Conservation (phyloP, 495 filamentous ascomycete species). For the Xylaria curta region DNA sequence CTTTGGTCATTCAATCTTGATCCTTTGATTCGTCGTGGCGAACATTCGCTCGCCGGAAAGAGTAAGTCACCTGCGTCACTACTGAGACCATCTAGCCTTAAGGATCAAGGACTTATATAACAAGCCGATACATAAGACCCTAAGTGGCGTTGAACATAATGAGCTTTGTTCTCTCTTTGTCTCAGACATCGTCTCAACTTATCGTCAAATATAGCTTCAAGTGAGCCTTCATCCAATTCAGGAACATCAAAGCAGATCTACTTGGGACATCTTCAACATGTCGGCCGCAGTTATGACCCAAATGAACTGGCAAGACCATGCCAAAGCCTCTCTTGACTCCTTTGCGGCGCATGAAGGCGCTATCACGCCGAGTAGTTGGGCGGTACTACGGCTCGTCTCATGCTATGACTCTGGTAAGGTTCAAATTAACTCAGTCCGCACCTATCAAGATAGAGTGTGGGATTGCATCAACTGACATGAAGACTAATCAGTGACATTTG, state of each 20-base stretch:
- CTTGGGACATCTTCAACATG: conserved; percentile 11
- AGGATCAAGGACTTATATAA: neutral
- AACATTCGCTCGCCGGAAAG: neutral
- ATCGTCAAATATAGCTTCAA: neutral
- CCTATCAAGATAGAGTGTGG: neutral
- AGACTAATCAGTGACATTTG: conserved; percentile 5
- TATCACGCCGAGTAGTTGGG: neutral
- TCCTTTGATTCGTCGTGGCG: neutral
- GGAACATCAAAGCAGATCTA: neutral
- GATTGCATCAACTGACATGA: neutral
- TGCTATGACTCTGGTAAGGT: conserved; percentile 21
- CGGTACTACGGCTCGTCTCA: neutral
- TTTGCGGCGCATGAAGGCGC: conserved; percentile 1
- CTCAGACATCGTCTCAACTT: neutral
- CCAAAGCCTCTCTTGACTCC: conserved; percentile 8
- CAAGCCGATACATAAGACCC: neutral
- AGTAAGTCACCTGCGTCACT: conserved; percentile 1
- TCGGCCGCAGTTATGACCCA: conserved; percentile 6
- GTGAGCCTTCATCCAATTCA: neutral
- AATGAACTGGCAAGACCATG: conserved; percentile 14
- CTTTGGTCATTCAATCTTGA: neutral
- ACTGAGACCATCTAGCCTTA: neutral
- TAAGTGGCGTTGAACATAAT: neutral
- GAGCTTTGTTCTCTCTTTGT: neutral
- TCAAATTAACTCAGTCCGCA: neutral